Conservation (phyloP, 2,329 filamentous ascomycete species). For the Lecanicillium sp. region DNA sequence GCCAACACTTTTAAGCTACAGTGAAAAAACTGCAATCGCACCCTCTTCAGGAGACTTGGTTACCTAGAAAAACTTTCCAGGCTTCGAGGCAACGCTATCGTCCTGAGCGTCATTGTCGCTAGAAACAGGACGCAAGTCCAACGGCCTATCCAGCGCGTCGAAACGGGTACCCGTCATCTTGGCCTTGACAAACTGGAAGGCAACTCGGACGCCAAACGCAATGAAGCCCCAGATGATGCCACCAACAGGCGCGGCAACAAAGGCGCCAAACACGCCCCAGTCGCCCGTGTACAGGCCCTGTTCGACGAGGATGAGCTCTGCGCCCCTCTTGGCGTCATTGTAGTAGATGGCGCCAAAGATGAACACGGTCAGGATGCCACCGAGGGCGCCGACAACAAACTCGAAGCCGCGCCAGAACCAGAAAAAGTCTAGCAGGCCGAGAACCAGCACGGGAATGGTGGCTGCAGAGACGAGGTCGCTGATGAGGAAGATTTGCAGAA, state of each 20-base stretch:
- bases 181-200: slow-evolving; percentile 49
- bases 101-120: slow-evolving; percentile 20
- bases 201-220: slow-evolving; percentile 53
- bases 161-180: slow-evolving; percentile 55
- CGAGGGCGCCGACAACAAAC: slow-evolving; percentile 69
- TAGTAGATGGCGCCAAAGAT: slow-evolving; percentile 76
- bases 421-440: slow-evolving; percentile 63
- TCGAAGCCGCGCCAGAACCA: slow-evolving; percentile 78
- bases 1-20: no score
- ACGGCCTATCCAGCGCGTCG: slow-evolving; percentile 55
- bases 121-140: slow-evolving; percentile 18
- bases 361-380: slow-evolving; percentile 72
- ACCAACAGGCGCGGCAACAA: slow-evolving; percentile 71
- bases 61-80: slow-evolving; percentile 48
- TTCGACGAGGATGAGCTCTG: slow-evolving; percentile 62
- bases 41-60: slow-evolving; percentile 6
- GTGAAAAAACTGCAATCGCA: no score
- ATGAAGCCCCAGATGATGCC: slow-evolving; percentile 63
- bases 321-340: slow-evolving; percentile 54
- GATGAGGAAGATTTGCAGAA: slow-evolving; percentile 77
- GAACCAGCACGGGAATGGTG: slow-evolving; percentile 63
- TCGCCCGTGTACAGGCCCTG: slow-evolving; percentile 68
- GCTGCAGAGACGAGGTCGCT: slow-evolving; percentile 72
- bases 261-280: slow-evolving; percentile 78
- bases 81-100: slow-evolving; percentile 22